These are phyloP conservation scores for Westerdykella ornata DNA, from an alignment of 2,329 filamentous ascomycete species.

Conservation along the genomic window DNA sequence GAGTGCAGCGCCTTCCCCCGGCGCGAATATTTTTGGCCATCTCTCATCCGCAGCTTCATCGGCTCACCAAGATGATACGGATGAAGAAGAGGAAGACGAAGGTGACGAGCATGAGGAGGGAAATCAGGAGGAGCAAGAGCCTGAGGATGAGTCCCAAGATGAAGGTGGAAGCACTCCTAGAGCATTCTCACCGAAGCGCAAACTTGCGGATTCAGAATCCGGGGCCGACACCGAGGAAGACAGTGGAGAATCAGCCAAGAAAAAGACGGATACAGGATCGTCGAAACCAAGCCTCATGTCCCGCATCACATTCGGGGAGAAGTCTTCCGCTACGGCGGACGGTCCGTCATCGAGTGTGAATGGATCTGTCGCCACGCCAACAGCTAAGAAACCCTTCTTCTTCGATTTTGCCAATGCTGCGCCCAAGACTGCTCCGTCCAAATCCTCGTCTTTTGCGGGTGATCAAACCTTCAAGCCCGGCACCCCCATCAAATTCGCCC, in stretches of 20 bases:
- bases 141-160: constrained; percentile 2
- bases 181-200: constrained; percentile 17
- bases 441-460: constrained; percentile 24
- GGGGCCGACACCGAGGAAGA: constrained; percentile 18
- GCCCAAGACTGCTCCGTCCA: constrained; percentile 23
- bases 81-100: constrained; percentile 17
- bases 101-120: constrained; percentile 8
- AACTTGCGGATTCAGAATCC: constrained; percentile 17
- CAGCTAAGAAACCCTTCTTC: constrained; percentile 18
- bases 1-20: constrained; percentile 15
- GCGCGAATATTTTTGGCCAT: constrained; percentile 30
- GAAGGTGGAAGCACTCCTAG: constrained; percentile 2
- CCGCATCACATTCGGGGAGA: constrained; percentile 22
- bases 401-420: constrained; percentile 27
- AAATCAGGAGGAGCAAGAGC: constrained; percentile 3
- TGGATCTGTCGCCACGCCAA: constrained; percentile 20
- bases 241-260: constrained; percentile 18
- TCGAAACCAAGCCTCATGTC: constrained; percentile 21
- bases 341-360: constrained; percentile 10
- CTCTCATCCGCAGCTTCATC: constrained; percentile 30
- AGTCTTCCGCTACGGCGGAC: not conserved
- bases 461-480: constrained; percentile 36
- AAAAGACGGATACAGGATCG: constrained; percentile 11
- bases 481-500: constrained; percentile 32
- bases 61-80: constrained; percentile 18